Evolutionary conservation across 2,329 filamentous ascomycete species (phyloP).

Genomic region (Colletotrichum sp.): DNA sequence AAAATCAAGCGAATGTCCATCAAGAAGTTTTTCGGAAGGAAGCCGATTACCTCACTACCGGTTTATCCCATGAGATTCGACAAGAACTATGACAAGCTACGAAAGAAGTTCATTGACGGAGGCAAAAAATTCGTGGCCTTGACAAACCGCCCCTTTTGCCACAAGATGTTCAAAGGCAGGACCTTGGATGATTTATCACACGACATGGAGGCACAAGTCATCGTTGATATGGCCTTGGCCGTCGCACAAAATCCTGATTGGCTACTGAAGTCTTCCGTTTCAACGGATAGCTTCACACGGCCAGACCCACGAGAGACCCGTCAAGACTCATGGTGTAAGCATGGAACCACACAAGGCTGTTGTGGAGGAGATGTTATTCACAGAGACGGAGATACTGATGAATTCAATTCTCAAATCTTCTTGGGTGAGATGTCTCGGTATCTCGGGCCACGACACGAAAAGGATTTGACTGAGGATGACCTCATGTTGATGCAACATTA

Average conservation of each 20-base stretch:
- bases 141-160: neutral
- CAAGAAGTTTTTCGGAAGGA: slow-evolving; percentile 3
- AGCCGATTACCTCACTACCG: neutral
- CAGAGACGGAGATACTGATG: neutral
- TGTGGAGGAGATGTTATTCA: neutral
- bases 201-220: neutral
- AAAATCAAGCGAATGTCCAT: slow-evolving; percentile 1
- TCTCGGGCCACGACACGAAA: neutral
- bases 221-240: slow-evolving; percentile 10
- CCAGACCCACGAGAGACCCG: neutral
- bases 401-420: neutral
- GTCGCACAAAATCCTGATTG: neutral
- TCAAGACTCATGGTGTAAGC: neutral
- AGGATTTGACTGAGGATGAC: slow-evolving; percentile 5
- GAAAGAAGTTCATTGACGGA: neutral
- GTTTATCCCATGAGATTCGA: slow-evolving; percentile 13
- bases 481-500: slow-evolving; percentile 1
- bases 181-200: neutral
- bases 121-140: neutral
- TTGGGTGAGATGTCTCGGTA: neutral
- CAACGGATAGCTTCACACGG: neutral
- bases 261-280: neutral
- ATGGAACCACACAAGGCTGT: neutral
- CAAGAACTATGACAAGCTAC: neutral
- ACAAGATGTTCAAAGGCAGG: neutral